phyloP scores from a whole-genome alignment of 805 yeast species.

The Starmerella khaoyaiensis region DNA sequence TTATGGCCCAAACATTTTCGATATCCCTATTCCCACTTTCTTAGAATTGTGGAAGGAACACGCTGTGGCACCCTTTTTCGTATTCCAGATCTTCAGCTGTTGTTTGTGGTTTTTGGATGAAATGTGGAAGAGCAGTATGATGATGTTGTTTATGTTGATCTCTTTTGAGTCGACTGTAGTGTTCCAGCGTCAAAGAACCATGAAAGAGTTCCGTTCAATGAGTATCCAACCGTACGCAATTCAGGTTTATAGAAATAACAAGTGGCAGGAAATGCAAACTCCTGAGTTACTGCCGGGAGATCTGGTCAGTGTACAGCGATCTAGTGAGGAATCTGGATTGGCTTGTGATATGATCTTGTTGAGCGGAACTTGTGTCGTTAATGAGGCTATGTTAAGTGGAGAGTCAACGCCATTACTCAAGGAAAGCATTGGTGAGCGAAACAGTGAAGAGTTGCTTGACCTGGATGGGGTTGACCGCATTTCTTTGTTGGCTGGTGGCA shows the following conservation, averaged over 20 bases:
- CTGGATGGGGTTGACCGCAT: constrained; percentile 80
- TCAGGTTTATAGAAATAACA: constrained; percentile 52
- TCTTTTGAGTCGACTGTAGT: constrained; percentile 91
- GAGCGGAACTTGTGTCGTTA: constrained; percentile 88
- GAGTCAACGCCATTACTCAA: constrained; percentile 94
- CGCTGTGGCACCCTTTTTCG: constrained; percentile 96
- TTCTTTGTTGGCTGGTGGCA: constrained; percentile 86
- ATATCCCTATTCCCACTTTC: constrained; percentile 90
- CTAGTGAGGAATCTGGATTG: constrained; percentile 78
- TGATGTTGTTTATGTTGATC: constrained; percentile 81
- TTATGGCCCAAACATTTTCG: constrained; percentile 80
- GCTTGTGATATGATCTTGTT: constrained; percentile 85
- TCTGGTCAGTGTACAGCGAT: constrained; percentile 67
- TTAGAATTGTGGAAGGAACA: constrained; percentile 87
- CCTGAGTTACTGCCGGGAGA: constrained; percentile 83
- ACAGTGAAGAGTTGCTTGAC: constrained; percentile 51
- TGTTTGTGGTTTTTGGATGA: constrained; percentile 94
- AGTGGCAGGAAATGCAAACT: constrained; percentile 61
- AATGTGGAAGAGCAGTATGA: constrained; percentile 88
- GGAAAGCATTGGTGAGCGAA: constrained; percentile 79
- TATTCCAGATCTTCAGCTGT: constrained; percentile 90
- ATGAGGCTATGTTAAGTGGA: constrained; percentile 98
- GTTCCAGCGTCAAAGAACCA: constrained; percentile 86
- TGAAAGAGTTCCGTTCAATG: constrained; percentile 94
- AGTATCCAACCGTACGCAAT: constrained; percentile 84